phyloP scores from a whole-genome alignment of 1,284 basidiomycete genomes.

The Porodaedalea pini region DNA sequence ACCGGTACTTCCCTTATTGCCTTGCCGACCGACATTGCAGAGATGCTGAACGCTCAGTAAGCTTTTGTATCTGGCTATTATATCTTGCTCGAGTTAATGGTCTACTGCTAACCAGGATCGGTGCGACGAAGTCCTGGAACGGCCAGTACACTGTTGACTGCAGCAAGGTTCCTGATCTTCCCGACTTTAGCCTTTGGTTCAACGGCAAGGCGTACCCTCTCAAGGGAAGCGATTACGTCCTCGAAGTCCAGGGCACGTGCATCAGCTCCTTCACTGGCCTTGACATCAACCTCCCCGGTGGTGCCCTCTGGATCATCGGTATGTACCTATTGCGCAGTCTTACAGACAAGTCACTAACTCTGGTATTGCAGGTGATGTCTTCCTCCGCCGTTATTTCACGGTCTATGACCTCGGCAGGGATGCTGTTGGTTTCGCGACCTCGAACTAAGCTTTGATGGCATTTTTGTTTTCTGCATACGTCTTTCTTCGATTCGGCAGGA shows the following conservation, averaged over 20 bases:
- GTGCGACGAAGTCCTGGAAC: conserved; percentile 90
- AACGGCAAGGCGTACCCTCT: conserved; percentile 78
- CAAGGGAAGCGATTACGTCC: conserved; percentile 84
- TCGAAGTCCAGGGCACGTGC: conserved; percentile 87
- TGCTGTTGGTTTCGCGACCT: conserved; percentile 82
- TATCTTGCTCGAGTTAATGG: conserved; percentile 20
- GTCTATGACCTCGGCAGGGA: conserved; percentile 87
- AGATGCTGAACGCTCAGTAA: conserved; percentile 93
- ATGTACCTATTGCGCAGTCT: conserved; percentile 32
- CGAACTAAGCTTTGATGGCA: conserved; percentile 9
- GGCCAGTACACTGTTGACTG: conserved; percentile 95
- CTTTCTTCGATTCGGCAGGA: not conserved
- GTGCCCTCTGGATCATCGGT: conserved; percentile 93
- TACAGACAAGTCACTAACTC: conserved; percentile 13
- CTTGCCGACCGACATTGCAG: conserved; percentile 91
- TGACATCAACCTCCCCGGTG: conserved; percentile 87
- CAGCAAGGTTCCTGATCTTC: conserved; percentile 75
- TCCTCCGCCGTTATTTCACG: conserved; percentile 89
- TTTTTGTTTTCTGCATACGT: not conserved
- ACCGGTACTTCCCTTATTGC: conserved; percentile 93
- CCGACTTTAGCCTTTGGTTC: conserved; percentile 86
- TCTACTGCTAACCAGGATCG: conserved; percentile 49
- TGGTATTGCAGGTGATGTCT: conserved; percentile 63
- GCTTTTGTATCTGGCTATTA: conserved; percentile 24
- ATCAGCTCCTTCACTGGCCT: conserved; percentile 92